Evolutionary conservation across 768 basidiomycete genomes (phyloP).

Genomic region (Russula griseocarnosa): DNA sequence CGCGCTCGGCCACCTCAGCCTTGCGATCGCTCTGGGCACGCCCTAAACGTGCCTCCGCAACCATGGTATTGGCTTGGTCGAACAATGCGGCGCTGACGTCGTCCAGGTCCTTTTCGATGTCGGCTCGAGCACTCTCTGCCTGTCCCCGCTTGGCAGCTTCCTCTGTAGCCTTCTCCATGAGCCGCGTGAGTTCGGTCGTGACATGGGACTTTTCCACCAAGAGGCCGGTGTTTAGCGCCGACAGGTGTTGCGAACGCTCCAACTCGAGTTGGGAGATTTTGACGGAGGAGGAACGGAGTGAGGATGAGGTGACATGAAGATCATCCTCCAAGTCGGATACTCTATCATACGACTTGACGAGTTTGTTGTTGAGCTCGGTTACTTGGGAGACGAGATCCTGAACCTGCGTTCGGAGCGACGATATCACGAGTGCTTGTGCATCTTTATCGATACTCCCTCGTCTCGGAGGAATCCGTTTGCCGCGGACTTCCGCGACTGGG

Average conservation of each 20-base stretch:
- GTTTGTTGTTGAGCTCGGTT: conserved; percentile 84
- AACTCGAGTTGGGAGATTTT: conserved; percentile 76
- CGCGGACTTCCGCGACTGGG: conserved; percentile 7
- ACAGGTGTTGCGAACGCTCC: conserved; percentile 82
- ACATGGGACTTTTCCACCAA: conserved; percentile 91
- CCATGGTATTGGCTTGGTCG: conserved; percentile 94
- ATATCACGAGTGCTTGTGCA: conserved; percentile 81
- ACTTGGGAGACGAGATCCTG: conserved; percentile 88
- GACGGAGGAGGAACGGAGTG: conserved; percentile 55
- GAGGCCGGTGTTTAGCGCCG: conserved; percentile 85
- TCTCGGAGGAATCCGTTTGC: conserved; percentile 14
- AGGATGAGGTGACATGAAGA: conserved; percentile 61
- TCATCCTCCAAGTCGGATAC: conserved; percentile 92
- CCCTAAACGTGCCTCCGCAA: conserved; percentile 80
- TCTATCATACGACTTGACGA: conserved; percentile 87
- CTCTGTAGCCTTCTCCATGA: conserved; percentile 94
- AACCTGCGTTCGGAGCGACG: conserved; percentile 73
- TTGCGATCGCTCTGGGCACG: conserved; percentile 68
- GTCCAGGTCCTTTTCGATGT: conserved; percentile 92
- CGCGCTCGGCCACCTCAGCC: conserved; percentile 69
- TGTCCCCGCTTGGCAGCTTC: conserved; percentile 89
- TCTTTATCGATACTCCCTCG: conserved; percentile 39
- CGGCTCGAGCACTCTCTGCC: conserved; percentile 75
- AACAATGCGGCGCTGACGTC: conserved; percentile 90
- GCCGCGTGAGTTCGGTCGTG: conserved; percentile 81